These are phyloP conservation scores for Xylaria sp. DNA, from an alignment of 495 filamentous ascomycete genomes.

Conservation along the genomic window DNA sequence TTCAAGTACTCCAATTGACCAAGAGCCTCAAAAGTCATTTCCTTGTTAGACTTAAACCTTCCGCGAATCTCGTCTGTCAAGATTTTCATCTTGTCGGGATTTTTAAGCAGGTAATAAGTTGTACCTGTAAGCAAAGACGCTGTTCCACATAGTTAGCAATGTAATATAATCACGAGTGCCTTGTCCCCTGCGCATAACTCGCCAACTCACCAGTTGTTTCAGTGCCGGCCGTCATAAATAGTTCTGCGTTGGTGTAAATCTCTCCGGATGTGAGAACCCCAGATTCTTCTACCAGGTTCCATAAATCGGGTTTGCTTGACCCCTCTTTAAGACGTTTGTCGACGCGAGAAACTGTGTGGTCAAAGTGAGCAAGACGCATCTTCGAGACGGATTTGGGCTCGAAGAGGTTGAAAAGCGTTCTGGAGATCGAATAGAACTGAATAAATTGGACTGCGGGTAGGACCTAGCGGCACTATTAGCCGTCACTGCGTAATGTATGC, in stretches of 20 bases:
- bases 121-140: constrained; percentile 50
- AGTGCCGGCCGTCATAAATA: constrained; percentile 26
- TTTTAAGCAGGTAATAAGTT: constrained; percentile 58
- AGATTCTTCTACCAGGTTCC: constrained; percentile 24
- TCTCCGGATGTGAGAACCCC: constrained; percentile 16
- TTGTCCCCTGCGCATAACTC: not conserved
- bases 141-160: not conserved
- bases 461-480: constrained; percentile 11
- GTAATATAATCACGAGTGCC: not conserved
- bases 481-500: not conserved
- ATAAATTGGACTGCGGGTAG: constrained; percentile 20
- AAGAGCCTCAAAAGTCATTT: constrained; percentile 59
- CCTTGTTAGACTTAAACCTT: constrained; percentile 51
- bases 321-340: constrained; percentile 18
- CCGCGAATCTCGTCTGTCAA: constrained; percentile 57
- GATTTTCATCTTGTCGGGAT: constrained; percentile 47
- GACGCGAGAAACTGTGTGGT: constrained; percentile 24
- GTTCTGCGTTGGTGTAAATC: constrained; percentile 23
- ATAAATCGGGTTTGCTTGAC: constrained; percentile 20
- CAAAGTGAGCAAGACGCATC: constrained; percentile 23
- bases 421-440: constrained; percentile 15
- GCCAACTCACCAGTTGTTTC: constrained; percentile 19
- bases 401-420: constrained; percentile 5
- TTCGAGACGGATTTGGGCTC: constrained; percentile 15
- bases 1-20: constrained; percentile 57